Evolutionary conservation across 192 early-diverging fungal genomes (phyloP).

Genomic region (Dispira simplex): DNA sequence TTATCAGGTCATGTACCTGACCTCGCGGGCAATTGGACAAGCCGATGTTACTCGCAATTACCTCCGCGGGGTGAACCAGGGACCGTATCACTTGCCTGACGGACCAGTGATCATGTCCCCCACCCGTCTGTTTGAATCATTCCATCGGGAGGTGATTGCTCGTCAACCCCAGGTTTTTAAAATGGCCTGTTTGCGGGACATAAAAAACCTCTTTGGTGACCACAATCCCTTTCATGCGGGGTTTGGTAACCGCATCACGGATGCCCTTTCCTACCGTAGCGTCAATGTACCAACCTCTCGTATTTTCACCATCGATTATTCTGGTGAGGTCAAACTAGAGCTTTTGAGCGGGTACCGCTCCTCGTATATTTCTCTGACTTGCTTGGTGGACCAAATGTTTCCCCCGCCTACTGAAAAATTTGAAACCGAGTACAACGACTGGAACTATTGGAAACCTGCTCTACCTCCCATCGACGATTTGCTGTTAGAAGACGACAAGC

Average conservation of each 20-base stretch:
- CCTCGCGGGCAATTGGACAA: slow-evolving; percentile 91
- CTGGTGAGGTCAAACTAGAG: slow-evolving; percentile 84
- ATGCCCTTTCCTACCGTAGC: slow-evolving; percentile 86
- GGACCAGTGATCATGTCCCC: slow-evolving; percentile 94
- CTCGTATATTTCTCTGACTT: slow-evolving; percentile 78
- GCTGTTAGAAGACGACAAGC: neutral
- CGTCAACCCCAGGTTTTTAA: slow-evolving; percentile 94
- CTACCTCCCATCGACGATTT: slow-evolving; percentile 28
- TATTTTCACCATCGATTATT: slow-evolving; percentile 92
- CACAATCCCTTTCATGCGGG: slow-evolving; percentile 86
- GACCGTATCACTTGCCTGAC: slow-evolving; percentile 71
- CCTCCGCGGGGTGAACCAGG: slow-evolving; percentile 78
- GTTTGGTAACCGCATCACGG: slow-evolving; percentile 94
- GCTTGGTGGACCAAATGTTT: slow-evolving; percentile 93
- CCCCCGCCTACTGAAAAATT: slow-evolving; percentile 42
- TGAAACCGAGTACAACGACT: slow-evolving; percentile 66
- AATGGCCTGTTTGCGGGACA: slow-evolving; percentile 86
- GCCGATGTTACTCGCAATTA: slow-evolving; percentile 85
- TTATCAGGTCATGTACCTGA: slow-evolving; percentile 90
- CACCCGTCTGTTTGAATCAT: slow-evolving; percentile 79
- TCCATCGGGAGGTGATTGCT: slow-evolving; percentile 91
- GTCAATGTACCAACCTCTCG: slow-evolving; percentile 85
- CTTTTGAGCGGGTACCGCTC: slow-evolving; percentile 70
- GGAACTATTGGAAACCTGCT: slow-evolving; percentile 60
- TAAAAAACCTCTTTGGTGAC: slow-evolving; percentile 73